Percentiles rank a stretch among this genome's conserved stretches.
Conservation (phyloP, 31 red algal species). For the Odonthalia washingtoniensis region DNA sequence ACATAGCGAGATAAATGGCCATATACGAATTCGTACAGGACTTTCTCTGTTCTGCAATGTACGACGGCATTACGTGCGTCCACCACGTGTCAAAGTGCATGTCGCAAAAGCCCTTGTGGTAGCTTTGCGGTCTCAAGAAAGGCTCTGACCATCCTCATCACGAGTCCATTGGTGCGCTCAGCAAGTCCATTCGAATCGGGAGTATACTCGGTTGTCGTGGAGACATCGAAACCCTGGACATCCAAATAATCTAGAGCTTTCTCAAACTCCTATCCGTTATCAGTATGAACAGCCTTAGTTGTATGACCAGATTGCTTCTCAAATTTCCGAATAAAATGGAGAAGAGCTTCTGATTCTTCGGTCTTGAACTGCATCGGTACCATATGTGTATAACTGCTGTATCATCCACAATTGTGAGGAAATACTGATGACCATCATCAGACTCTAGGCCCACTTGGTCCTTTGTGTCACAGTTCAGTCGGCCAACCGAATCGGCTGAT, state of each 20-base stretch:
- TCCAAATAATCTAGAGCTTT: background rate
- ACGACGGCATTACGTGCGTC: background rate
- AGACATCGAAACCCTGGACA: background rate
- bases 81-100: conserved; percentile 2
- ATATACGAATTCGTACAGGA: background rate
- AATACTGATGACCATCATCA: conserved; percentile 35
- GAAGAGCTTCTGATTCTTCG: background rate
- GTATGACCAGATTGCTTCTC: conserved; percentile 29
- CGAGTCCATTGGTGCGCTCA: background rate
- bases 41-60: background rate
- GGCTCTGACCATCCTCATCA: background rate
- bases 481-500: background rate
- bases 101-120: background rate
- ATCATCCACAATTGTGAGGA: conserved; percentile 31
- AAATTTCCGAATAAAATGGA: background rate
- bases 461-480: conserved; percentile 28
- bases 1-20: background rate
- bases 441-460: background rate
- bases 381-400: conserved; percentile 20
- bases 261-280: conserved; percentile 18
- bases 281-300: background rate
- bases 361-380: background rate
- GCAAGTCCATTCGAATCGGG: conserved; percentile 24
- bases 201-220: background rate
- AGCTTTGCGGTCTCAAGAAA: background rate